phyloP scores from a whole-genome alignment of 768 basidiomycete species.

The Gymnopilus junonius region DNA sequence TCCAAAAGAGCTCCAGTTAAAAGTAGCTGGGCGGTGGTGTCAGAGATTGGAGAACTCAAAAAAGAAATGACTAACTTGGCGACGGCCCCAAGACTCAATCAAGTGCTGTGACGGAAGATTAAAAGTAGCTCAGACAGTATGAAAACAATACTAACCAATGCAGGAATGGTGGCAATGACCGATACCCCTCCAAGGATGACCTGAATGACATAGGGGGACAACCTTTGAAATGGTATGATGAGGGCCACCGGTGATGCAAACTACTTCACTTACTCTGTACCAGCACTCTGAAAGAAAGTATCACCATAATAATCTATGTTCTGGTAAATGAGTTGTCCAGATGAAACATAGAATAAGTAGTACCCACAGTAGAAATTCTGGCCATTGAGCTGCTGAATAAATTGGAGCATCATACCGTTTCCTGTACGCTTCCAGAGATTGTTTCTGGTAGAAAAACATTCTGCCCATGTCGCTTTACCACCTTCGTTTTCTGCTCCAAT shows the following conservation, averaged over 20 bases:
- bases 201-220: slow-evolving; percentile 77
- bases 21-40: slow-evolving; percentile 50
- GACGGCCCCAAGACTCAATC: slow-evolving; percentile 78
- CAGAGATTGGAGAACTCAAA: neutral
- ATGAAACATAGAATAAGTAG: neutral
- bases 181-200: slow-evolving; percentile 77
- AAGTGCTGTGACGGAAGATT: slow-evolving; percentile 39
- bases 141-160: slow-evolving; percentile 45
- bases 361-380: slow-evolving; percentile 79
- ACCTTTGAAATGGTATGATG: slow-evolving; percentile 30
- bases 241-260: neutral
- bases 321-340: neutral
- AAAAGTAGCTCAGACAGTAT: neutral
- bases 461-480: slow-evolving; percentile 78
- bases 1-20: slow-evolving; percentile 66
- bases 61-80: slow-evolving; percentile 44
- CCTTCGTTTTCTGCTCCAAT: slow-evolving; percentile 79
- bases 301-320: slow-evolving; percentile 74
- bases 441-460: slow-evolving; percentile 75
- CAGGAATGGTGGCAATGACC: slow-evolving; percentile 72
- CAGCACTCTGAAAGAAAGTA: slow-evolving; percentile 78
- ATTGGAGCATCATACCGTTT: slow-evolving; percentile 86
- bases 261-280: slow-evolving; percentile 50
- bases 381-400: slow-evolving; percentile 80
- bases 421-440: slow-evolving; percentile 72